Percentiles rank a stretch among this genome's conserved stretches.
Conservation (phyloP, 1,284 basidiomycete genomes). For the Macrocystidia cucumis region DNA sequence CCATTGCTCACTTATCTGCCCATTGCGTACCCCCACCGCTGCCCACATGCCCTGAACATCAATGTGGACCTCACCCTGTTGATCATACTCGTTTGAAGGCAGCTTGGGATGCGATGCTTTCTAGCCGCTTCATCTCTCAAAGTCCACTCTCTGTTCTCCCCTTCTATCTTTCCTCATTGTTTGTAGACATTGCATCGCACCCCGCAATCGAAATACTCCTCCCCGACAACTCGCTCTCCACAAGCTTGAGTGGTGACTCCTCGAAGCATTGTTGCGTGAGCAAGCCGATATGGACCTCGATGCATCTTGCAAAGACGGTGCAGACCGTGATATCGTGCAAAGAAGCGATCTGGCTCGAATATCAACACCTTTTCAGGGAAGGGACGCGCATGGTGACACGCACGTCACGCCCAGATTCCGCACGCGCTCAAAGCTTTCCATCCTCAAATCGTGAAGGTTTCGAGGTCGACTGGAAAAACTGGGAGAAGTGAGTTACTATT, state of each 20-base stretch:
- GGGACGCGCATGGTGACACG: constrained; percentile 25
- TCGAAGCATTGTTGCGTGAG: too few species aligned
- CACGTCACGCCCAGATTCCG: constrained; percentile 20
- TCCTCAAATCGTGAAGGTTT: constrained; percentile 50
- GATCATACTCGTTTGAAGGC: constrained; percentile 55
- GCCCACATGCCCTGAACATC: too few species aligned
- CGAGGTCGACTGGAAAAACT: constrained; percentile 57
- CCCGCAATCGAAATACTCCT: constrained; percentile 46
- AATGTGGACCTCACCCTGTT: constrained; percentile 34
- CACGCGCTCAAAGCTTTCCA: constrained; percentile 15
- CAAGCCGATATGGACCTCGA: constrained; percentile 35
- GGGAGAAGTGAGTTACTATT: constrained; percentile 56
- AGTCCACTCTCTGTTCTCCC: constrained; percentile 54
- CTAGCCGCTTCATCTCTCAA: constrained; percentile 45
- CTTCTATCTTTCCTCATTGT: constrained; percentile 54
- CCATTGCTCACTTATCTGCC: too few species aligned
- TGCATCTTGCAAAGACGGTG: constrained; percentile 57
- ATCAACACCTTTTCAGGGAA: constrained; percentile 37
- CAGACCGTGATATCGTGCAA: constrained; percentile 52
- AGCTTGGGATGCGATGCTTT: constrained; percentile 66
- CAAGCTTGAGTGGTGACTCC: too few species aligned
- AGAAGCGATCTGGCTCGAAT: constrained; percentile 61
- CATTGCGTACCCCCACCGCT: too few species aligned
- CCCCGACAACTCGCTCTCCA: constrained; percentile 36
- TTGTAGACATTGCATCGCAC: constrained; percentile 43